These are phyloP conservation scores for Fagopyrum homotropicum DNA, from an alignment of 148 eudicot species.

Conservation along the genomic window DNA sequence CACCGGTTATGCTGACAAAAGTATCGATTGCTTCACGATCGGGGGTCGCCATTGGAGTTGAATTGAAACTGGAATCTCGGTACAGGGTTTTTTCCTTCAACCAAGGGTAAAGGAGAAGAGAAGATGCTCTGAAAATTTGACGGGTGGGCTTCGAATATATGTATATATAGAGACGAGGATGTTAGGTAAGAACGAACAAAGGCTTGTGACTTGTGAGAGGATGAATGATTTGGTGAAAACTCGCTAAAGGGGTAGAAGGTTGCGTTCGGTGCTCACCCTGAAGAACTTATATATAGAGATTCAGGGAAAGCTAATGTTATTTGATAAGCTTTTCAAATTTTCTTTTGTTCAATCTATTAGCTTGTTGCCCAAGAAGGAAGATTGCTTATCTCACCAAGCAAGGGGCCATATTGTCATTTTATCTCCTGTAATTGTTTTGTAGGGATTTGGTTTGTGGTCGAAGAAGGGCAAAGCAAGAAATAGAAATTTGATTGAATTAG, in stretches of 20 bases:
- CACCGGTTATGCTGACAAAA: slow-evolving; percentile 12
- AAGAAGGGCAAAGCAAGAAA: neutral
- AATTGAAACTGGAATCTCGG: slow-evolving; percentile 9
- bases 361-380: slow-evolving; percentile 5
- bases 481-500: neutral
- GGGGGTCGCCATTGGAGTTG: slow-evolving; percentile 13
- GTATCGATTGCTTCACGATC: slow-evolving; percentile 13
- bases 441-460: neutral
- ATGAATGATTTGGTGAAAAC: neutral
- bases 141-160: slow-evolving; percentile 9
- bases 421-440: neutral
- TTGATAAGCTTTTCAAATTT: neutral
- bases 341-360: neutral
- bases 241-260: neutral
- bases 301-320: neutral
- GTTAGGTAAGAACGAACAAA: slow-evolving; percentile 6
- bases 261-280: neutral
- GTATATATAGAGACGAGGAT: neutral
- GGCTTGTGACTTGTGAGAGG: neutral
- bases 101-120: neutral
- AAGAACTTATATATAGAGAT: neutral
- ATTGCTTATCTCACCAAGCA: neutral
- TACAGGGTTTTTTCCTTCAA: neutral
- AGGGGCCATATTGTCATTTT: slow-evolving; percentile 2
- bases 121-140: neutral